Percentiles rank a stretch among this genome's conserved stretches.
These are phyloP conservation scores for Vaccinium macrocarpon DNA, from an alignment of 148 eudicot genomes.

Conservation along the genomic window DNA sequence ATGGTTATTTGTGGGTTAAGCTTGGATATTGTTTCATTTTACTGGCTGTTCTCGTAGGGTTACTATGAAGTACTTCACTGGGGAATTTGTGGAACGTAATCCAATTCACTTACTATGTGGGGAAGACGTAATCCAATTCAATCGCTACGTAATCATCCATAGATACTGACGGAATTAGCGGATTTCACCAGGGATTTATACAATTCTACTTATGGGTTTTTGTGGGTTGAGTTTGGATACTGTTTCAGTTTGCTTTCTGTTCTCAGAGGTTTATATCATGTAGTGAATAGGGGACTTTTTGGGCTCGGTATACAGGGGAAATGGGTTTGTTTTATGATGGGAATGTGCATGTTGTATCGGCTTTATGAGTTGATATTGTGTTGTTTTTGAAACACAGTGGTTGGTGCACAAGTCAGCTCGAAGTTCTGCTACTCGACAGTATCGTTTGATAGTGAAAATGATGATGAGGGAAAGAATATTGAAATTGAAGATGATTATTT, in stretches of 20 bases:
- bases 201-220: not conserved
- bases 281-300: constrained; percentile 20
- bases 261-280: constrained; percentile 19
- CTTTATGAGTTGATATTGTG: not conserved
- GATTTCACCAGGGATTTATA: not conserved
- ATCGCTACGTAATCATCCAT: too few species aligned
- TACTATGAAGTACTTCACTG: not conserved
- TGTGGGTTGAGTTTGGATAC: too few species aligned
- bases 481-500: constrained; percentile 42
- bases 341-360: constrained; percentile 1
- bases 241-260: not conserved
- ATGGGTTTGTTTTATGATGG: not conserved
- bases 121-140: too few species aligned
- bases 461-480: constrained; percentile 23
- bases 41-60: not conserved
- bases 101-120: too few species aligned
- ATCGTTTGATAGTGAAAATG: constrained; percentile 39
- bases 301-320: not conserved
- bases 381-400: constrained; percentile 30
- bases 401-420: constrained; percentile 42
- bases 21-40: not conserved
- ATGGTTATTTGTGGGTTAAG: not conserved
- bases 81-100: not conserved
- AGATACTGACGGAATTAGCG: not conserved
- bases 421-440: constrained; percentile 51